A percentile compares a stretch with the other conserved stretches of the same genome.
Conservation (phyloP, 371 early-diverging fungal species). For the Chytridium lagenaria region DNA sequence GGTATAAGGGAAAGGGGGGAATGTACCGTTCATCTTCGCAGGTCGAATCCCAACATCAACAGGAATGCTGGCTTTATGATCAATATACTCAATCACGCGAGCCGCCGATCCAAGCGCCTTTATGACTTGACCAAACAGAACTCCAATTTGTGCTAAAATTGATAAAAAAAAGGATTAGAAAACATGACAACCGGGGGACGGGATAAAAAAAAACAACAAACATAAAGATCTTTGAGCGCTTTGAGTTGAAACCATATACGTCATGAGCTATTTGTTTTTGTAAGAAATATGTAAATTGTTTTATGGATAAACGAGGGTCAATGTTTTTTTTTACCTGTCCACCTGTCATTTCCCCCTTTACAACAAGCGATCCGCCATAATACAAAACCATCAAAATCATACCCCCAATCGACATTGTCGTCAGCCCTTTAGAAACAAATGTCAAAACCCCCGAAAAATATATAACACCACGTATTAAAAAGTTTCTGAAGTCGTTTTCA, state of each 20-base stretch:
- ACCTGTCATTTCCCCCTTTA: constrained; percentile 65
- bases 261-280: no score
- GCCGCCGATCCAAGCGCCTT: constrained; percentile 68
- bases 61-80: constrained; percentile 57
- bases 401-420: constrained; percentile 71
- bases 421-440: constrained; percentile 53
- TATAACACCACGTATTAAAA: no score
- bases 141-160: constrained; percentile 66
- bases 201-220: constrained; percentile 24
- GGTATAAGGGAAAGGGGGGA: no score
- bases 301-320: no score
- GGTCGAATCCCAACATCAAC: constrained; percentile 20
- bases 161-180: background rate
- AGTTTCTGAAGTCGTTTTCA: no score
- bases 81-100: constrained; percentile 75
- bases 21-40: constrained; percentile 10
- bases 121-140: constrained; percentile 78
- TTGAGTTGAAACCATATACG: constrained; percentile 79
- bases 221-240: constrained; percentile 76
- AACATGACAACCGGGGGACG: background rate
- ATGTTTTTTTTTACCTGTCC: no score
- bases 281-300: no score
- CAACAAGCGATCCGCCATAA: constrained; percentile 76
- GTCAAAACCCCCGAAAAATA: background rate
- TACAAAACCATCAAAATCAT: constrained; percentile 77